Evolutionary conservation across 2,329 filamentous ascomycete species (phyloP), one percentile per base, ranked within the genome.

Genomic region (Ilyonectria robusta): DNA sequence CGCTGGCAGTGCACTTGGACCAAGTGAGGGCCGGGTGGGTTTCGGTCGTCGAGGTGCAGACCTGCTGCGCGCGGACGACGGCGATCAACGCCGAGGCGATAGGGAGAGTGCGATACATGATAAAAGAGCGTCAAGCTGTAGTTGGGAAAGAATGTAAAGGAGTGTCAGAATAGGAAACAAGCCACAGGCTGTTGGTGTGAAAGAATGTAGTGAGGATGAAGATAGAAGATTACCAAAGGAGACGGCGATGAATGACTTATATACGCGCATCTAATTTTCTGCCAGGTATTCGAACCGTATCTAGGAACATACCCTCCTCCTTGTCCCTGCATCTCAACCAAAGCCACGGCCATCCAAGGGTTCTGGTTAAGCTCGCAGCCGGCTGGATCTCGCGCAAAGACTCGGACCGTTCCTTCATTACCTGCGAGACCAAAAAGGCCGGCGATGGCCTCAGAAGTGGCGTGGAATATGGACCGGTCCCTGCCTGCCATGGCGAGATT

Each of bases 21-120:
- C 86, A 88, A 62, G 79, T 82, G 69, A 90, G 79, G 21, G 82
- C 59, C 11, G 88, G 88, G 74, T 89, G 88, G 19, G 75, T 81
- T 75, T 89, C 87, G 15, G 81, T 66, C 46, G 79, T 81, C 67
- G 79, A 72, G 19, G 81, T 81, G 77, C 87, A 87, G 64, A 80
- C 84, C 75, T 85, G 81, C 78, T 90, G 88, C 67, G 84, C 85
- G 33, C 60, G 66, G 42, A 59, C 68, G 21, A 66, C 58, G 63
- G 74, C 75, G 69, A 76, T 70, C 65, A 77, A 70, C 63, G 73
- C 72, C 66, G 70, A 62, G 29, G 67, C 65, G 58, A 76, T 59
- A 26, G 71, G 72, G 48, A 78, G 70, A 37, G 73, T 70, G 56
- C 70, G 76, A 63, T 76, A 65, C 75, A 77, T 78, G 46, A 59